Base-by-base conservation (phyloP, 2,329 filamentous ascomycete species). In the Cadophora malorum region DNA sequence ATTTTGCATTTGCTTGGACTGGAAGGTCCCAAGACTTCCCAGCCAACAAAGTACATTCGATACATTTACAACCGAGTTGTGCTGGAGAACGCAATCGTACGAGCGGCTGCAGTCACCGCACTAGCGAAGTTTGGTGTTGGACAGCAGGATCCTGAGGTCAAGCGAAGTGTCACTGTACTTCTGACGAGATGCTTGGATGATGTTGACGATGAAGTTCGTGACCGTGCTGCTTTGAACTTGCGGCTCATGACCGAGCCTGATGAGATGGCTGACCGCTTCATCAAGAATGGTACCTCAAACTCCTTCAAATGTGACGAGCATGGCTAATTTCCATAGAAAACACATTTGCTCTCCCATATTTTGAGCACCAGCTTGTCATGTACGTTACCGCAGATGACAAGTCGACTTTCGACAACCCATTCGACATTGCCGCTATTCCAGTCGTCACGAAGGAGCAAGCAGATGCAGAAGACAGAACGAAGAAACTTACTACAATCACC, bases 21-120 rank as follows among this genome's bases (percentile, higher is more conserved):
- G 33, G 96, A 99, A 82, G 96, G 96, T 0, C 96, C 96, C 71
- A 97, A 96, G 83, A 97, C 95, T 3, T 90, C 92, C 19, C 93
- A 97, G 76, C 96, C 96, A 0, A 98, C 96, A 66, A 98, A 99
- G 85, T 99, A 97, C 80, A 97, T 99, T 75, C 92, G 96, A 67
- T 99, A 98, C 81, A 99, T 99, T 78, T 99, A 99, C 84, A 99
- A 99, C 83, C 89, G 96, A 68, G 95, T 99, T 25, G 96, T 99
- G 19, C 83, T 99, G 63, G 96, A 99, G 81, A 99, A 99, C 78
- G 94, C 96, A 50, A 94, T 97, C 71, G 94, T 99, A 23, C 88
- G 96, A 74, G 96, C 96, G 60, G 94, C 96, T 10, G 96, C 96
- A 63, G 96, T 98, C 28, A 98, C 96, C 28, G 96, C 96, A 2